Evolutionary conservation across 352 stramenopile species (phyloP), one percentile per base, ranked within the genome.

Genomic region (Globisporangium camurandrum): DNA sequence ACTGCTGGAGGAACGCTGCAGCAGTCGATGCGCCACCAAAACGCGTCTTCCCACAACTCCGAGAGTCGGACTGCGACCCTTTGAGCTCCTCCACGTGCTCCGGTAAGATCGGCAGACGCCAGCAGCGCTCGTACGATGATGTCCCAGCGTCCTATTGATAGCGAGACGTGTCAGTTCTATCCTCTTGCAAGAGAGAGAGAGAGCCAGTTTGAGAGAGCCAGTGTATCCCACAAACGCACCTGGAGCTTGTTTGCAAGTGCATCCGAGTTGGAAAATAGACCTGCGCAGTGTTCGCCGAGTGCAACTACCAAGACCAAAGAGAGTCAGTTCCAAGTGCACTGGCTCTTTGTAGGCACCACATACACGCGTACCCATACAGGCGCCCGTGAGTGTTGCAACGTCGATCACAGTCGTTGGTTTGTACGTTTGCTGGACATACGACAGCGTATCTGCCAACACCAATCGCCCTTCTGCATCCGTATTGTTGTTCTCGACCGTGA

Each of bases 351-450:
- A 45, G 6, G 34, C 5, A 40, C 23, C 27, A 2, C 5, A 47
- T 14, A 37, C 9, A 22, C 5, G 41, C 60, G 34, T 68, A 84
- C 75, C 70, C 42, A 95, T 84, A 53, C 87, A 96, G 16, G 88
- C 88, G 31, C 86, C 87, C 22, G 91, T 97, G 24, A 98, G 74
- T 36, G 94, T 98, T 28, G 91, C 92, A 19, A 97, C 84, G 54
- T 98, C 91, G 49, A 98, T 88, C 46, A 98, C 63, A n/a, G 84
- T 90, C 60, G 97, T 83, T 8, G 88, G 83, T 39, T 84, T 85
- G 72, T 91, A 90, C 54, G 87, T 59, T 60, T 93, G 75, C 66
- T 95, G 74, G 51, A 95, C 67, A 58, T 91, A 95, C 48, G 88
- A 89, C 49, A 97, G 73, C 41, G 87, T 70, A 48, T 97, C 91